Percentiles rank a stretch among this genome's conserved stretches.
Conservation (phyloP, 2,329 filamentous ascomycete species). For the Xylariaceae sp. region DNA sequence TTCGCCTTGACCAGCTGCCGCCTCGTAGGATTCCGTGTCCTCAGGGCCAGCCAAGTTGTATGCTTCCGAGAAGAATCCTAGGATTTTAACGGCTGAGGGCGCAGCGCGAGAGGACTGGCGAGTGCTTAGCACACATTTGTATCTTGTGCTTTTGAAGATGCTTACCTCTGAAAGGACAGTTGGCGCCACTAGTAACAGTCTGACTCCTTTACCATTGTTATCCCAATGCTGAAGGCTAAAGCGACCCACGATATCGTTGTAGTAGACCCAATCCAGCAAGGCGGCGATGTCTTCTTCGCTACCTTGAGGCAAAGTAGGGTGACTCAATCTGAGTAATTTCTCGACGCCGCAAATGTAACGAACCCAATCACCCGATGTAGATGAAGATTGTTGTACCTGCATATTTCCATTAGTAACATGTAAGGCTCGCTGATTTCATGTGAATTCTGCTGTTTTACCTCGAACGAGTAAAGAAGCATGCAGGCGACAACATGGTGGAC, state of each 20-base stretch:
- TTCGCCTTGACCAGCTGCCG: neutral
- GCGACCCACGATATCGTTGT: neutral
- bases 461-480: slow-evolving; percentile 3
- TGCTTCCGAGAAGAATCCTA: neutral
- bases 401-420: neutral
- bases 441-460: neutral
- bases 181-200: neutral
- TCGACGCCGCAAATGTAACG: neutral
- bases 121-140: neutral
- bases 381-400: neutral
- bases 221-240: neutral
- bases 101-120: neutral
- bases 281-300: neutral
- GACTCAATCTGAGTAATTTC: neutral
- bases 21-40: neutral
- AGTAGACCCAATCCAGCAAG: slow-evolving; percentile 4
- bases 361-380: neutral
- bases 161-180: neutral
- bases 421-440: neutral
- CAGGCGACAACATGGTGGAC: neutral
- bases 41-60: neutral
- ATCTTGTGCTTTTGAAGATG: neutral
- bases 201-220: neutral
- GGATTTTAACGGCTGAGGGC: neutral
- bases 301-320: neutral